Percentiles rank a stretch among this genome's conserved stretches.
Evolutionary conservation across 192 early-diverging fungal species (phyloP).

Genomic region (Dissophora ornata): DNA sequence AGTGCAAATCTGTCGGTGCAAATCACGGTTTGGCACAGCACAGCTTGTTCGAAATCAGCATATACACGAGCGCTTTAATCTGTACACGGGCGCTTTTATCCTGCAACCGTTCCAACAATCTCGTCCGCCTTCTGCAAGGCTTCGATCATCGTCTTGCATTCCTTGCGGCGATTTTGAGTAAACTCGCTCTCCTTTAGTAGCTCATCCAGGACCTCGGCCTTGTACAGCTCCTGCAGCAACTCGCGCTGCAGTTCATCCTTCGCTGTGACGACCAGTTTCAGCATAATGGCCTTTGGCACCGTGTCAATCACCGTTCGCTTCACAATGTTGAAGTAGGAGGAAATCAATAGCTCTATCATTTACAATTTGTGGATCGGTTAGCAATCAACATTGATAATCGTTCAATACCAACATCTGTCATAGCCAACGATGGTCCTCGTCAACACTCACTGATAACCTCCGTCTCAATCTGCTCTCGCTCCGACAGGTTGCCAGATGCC

Average conservation of each 20-base stretch:
- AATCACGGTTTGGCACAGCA: too few species aligned
- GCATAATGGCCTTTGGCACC: conserved; percentile 98
- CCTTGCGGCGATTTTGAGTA: conserved; percentile 89
- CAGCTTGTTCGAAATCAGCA: too few species aligned
- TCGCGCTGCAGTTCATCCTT: conserved; percentile 97
- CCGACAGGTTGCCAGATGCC: conserved; percentile 94
- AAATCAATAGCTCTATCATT: conserved; percentile 94
- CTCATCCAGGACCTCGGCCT: conserved; percentile 93
- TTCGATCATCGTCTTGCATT: conserved; percentile 99
- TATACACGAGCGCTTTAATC: neutral
- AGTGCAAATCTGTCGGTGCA: too few species aligned
- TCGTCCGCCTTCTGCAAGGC: conserved; percentile 88
- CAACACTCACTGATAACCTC: conserved; percentile 96
- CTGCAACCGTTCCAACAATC: conserved; percentile 47
- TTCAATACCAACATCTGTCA: neutral
- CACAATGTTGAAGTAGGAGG: conserved; percentile 99
- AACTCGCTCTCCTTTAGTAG: conserved; percentile 95
- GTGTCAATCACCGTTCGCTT: conserved; percentile 97
- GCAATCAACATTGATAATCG: too few species aligned
- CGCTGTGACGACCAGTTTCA: conserved; percentile 90
- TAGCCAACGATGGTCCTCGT: too few species aligned
- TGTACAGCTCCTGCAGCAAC: conserved; percentile 95
- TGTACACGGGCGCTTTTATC: too few species aligned
- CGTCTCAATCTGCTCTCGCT: conserved; percentile 97
- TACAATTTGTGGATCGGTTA: too few species aligned